Base-by-base conservation (phyloP, 805 yeast genomes). In the Saccharomyces jurei region DNA sequence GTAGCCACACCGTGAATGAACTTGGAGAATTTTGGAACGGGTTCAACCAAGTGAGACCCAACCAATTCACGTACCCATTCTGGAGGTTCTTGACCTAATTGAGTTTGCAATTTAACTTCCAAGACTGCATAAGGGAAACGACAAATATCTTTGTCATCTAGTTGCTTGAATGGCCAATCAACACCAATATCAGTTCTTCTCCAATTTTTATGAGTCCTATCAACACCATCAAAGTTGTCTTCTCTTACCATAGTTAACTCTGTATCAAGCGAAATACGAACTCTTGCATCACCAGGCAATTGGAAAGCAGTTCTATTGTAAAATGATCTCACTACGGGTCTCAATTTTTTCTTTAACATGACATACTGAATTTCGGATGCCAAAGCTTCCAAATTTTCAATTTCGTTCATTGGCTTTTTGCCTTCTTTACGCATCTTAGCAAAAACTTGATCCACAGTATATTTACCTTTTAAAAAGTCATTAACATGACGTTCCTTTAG, bases 261-360 rank as follows among this genome's bases (percentile, higher is more conserved):
- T 0, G 99, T 92, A 69, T 94, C 99, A 59, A 94, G 82, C 48
- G 99, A 94, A 60, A 95, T 94, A 77, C 99, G 90, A 46, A 94
- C 99, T 67, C 99, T 83, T 6, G 99, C 99, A 72, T 94, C 99
- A 56, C 99, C 99, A 5, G 99, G 99, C 55, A 94, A 81, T 76
- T 94, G 99, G 81, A 94, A 94, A 1, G 99, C 99, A 41, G 99
- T 94, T 78, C 99, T 87, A 73, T 91, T 90, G 74, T 94, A 94
- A 71, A 94, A 94, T 0, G 97, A 88, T 72, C 99, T 82, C 74
- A 89, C 87, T 48, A 90, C 97, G 0, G 99, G 99, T 67, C 97
- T 81, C 70, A 87, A 77, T 70, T 84, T 86, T 69, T 85, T 85
- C 68, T 87, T 87, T 61, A 94, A 72, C 58, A 89, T 86, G 32